phyloP scores from a whole-genome alignment of 345 rosid genomes.

The Dimocarpus longan region DNA sequence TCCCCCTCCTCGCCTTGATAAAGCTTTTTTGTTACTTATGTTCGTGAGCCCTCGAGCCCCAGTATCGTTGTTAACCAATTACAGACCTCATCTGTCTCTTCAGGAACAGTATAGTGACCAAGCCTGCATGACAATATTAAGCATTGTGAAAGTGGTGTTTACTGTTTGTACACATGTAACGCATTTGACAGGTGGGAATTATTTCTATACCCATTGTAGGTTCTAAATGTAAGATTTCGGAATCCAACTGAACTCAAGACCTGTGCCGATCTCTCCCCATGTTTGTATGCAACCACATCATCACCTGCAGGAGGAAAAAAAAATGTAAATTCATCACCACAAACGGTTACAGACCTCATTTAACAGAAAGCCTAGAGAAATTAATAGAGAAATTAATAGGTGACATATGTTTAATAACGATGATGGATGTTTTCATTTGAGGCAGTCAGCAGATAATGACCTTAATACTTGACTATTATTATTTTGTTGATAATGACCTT shows the following conservation, averaged over 20 bases:
- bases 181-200: neutral
- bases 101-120: conserved; percentile 50
- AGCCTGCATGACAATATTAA: conserved; percentile 30
- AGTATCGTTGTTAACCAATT: conserved; percentile 38
- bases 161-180: neutral
- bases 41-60: conserved; percentile 29
- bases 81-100: conserved; percentile 50
- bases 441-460: neutral
- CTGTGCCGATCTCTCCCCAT: conserved; percentile 65
- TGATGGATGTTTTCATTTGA: neutral
- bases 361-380: neutral
- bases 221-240: conserved; percentile 36
- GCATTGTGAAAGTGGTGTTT: neutral
- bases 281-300: conserved; percentile 61
- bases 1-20: neutral
- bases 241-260: conserved; percentile 53
- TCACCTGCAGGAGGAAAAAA: conserved; percentile 47
- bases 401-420: neutral
- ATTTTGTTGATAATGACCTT: neutral
- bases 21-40: neutral
- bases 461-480: neutral
- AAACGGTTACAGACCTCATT: neutral
- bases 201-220: conserved; percentile 43
- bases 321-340: neutral
- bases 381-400: neutral